Conservation (phyloP, 2,329 filamentous ascomycete species). For the Lasiodiplodia citricola region DNA sequence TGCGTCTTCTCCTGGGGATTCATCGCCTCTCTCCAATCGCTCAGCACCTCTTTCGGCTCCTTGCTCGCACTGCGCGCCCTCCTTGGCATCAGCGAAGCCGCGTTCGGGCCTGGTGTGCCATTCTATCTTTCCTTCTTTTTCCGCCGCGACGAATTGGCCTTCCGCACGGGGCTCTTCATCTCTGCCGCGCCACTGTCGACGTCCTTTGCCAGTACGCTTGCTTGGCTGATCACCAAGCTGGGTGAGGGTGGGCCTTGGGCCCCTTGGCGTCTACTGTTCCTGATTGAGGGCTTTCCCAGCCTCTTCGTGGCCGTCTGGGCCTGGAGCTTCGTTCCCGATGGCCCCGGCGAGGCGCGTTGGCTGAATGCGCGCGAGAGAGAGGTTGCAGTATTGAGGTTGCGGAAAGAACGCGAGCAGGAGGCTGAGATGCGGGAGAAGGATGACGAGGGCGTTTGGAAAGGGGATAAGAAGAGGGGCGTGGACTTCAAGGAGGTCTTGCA, state of each 20-base stretch:
- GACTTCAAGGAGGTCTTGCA: constrained; percentile 62
- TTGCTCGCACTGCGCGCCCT: constrained; percentile 65
- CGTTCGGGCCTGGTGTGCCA: constrained; percentile 67
- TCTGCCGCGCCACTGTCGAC: constrained; percentile 70
- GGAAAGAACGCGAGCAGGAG: constrained; percentile 53
- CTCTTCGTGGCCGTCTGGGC: constrained; percentile 75
- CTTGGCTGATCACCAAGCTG: constrained; percentile 72
- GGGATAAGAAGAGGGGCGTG: constrained; percentile 45
- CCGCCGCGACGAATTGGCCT: constrained; percentile 73
- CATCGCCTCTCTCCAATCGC: constrained; percentile 72
- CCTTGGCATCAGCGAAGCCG: constrained; percentile 65
- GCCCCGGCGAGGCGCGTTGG: constrained; percentile 59
- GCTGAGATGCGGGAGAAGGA: constrained; percentile 36
- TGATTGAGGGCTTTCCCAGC: constrained; percentile 84
- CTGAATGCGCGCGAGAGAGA: constrained; percentile 55
- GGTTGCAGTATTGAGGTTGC: constrained; percentile 73
- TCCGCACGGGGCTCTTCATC: constrained; percentile 84
- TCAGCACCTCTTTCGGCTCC: constrained; percentile 55
- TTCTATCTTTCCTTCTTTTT: constrained; percentile 71
- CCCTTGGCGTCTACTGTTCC: constrained; percentile 83
- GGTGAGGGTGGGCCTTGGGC: constrained; percentile 71
- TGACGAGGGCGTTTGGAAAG: constrained; percentile 27
- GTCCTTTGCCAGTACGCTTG: constrained; percentile 76
- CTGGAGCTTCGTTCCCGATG: constrained; percentile 78
- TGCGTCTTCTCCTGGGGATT: constrained; percentile 82